A percentile compares a stretch with the other conserved stretches of the same genome.
phyloP scores from a whole-genome alignment of 2,329 filamentous ascomycete genomes.

The Stachybotrys echinatus region DNA sequence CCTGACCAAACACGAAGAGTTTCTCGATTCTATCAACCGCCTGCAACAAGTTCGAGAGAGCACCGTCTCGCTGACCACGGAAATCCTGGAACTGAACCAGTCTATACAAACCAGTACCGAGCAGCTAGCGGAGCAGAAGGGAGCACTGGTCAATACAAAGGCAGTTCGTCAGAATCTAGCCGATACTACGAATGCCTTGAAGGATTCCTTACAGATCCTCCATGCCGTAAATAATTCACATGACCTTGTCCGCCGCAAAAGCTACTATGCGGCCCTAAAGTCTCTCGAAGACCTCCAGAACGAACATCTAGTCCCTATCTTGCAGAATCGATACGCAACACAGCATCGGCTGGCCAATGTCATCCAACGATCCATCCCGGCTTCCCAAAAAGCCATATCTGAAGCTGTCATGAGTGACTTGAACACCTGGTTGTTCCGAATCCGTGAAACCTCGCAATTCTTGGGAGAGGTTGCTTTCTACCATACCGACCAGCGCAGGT shows the following conservation, averaged over 20 bases:
- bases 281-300: conserved; percentile 94
- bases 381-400: conserved; percentile 86
- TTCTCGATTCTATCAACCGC: conserved; percentile 88
- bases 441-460: conserved; percentile 93
- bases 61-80: conserved; percentile 79
- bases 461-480: conserved; percentile 95
- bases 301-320: conserved; percentile 72
- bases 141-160: conserved; percentile 85
- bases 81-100: conserved; percentile 89
- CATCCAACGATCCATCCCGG: conserved; percentile 92
- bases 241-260: conserved; percentile 85
- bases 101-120: conserved; percentile 94
- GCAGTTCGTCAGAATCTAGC: conserved; percentile 93
- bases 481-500: conserved; percentile 82
- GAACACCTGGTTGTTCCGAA: conserved; percentile 93
- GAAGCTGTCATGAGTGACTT: conserved; percentile 96
- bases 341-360: conserved; percentile 93
- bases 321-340: conserved; percentile 79
- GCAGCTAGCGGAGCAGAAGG: conserved; percentile 90
- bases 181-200: conserved; percentile 81
- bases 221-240: conserved; percentile 92
- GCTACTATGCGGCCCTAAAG: conserved; percentile 90
- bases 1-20: conserved; percentile 94
- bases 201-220: conserved; percentile 86
- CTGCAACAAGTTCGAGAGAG: conserved; percentile 89